These are phyloP conservation scores for Globisporangium rhizosaccharum DNA, from an alignment of 352 stramenopile species.

Conservation along the genomic window DNA sequence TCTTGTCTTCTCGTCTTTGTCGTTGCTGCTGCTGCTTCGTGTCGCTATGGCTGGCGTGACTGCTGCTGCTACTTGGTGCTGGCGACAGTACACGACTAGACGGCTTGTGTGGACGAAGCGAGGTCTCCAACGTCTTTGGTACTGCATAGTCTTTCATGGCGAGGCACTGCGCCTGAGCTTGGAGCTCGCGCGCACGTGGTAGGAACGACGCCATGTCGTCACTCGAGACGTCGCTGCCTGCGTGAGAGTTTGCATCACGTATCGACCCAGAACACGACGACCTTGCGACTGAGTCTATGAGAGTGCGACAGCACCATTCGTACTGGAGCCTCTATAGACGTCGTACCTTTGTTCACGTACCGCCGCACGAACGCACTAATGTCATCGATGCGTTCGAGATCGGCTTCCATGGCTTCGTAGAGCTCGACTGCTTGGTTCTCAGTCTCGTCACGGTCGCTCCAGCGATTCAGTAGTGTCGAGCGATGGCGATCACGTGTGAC, in stretches of 20 bases:
- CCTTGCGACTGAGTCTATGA: background rate
- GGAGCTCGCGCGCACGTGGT: constrained; percentile 17
- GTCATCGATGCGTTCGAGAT: constrained; percentile 55
- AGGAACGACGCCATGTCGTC: constrained; percentile 51
- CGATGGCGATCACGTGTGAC: too few species aligned
- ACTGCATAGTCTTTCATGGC: constrained; percentile 45
- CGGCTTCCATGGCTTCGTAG: constrained; percentile 48
- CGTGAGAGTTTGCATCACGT: too few species aligned
- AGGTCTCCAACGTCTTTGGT: background rate
- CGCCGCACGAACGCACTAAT: constrained; percentile 33
- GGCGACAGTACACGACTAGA: too few species aligned
- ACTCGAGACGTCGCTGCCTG: constrained; percentile 10
- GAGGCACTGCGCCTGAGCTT: constrained; percentile 39
- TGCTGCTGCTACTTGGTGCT: background rate
- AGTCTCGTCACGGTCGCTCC: background rate
- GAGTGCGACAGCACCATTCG: background rate
- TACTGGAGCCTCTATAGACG: too few species aligned
- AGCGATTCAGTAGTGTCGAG: background rate
- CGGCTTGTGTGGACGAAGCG: background rate
- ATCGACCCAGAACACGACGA: too few species aligned
- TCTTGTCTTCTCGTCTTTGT: background rate
- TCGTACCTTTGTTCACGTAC: constrained; percentile 37
- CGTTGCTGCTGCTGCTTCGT: background rate
- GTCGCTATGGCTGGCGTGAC: background rate
- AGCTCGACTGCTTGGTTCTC: constrained; percentile 18